Percentiles rank a stretch among this genome's conserved stretches.
These are phyloP conservation scores for Arxiozyma bovina DNA, from an alignment of 1,139 yeast species.

Conservation along the genomic window DNA sequence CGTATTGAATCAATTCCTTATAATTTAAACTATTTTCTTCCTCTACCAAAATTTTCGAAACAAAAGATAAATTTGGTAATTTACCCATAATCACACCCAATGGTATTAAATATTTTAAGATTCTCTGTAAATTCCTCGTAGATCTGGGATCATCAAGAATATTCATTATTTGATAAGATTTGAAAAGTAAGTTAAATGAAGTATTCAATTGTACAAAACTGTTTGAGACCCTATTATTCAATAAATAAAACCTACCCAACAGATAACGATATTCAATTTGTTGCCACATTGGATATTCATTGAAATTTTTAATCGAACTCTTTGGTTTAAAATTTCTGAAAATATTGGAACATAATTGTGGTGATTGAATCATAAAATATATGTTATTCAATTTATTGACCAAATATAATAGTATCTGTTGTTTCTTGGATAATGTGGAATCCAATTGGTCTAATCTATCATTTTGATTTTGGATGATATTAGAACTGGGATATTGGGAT, in stretches of 20 bases:
- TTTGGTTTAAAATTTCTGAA: constrained; percentile 31
- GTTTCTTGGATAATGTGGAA: constrained; percentile 20
- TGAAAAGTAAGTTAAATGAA: constrained; percentile 16
- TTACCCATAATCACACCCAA: constrained; percentile 27
- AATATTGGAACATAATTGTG: constrained; percentile 30
- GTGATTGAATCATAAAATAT: constrained; percentile 28
- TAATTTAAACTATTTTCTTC: constrained; percentile 15
- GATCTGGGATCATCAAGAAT: constrained; percentile 9
- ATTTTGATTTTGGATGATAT: neutral
- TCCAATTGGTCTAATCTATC: too few relatives aligned
- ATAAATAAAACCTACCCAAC: constrained; percentile 27
- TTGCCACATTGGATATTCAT: constrained; percentile 22
- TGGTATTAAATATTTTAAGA: constrained; percentile 24
- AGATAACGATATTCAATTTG: constrained; percentile 29
- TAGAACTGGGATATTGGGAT: constrained; percentile 12
- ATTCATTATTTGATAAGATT: constrained; percentile 6
- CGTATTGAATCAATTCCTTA: constrained; percentile 9
- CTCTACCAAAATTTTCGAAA: constrained; percentile 10
- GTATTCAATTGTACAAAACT: constrained; percentile 27
- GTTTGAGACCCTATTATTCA: constrained; percentile 25
- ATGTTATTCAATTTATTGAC: constrained; percentile 29
- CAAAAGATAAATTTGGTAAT: constrained; percentile 16
- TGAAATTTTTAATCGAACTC: constrained; percentile 21
- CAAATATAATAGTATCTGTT: constrained; percentile 23
- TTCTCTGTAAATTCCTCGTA: constrained; percentile 18